phyloP scores from a whole-genome alignment of 2,329 filamentous ascomycete species.

The Neopestalotiopsis sp. region DNA sequence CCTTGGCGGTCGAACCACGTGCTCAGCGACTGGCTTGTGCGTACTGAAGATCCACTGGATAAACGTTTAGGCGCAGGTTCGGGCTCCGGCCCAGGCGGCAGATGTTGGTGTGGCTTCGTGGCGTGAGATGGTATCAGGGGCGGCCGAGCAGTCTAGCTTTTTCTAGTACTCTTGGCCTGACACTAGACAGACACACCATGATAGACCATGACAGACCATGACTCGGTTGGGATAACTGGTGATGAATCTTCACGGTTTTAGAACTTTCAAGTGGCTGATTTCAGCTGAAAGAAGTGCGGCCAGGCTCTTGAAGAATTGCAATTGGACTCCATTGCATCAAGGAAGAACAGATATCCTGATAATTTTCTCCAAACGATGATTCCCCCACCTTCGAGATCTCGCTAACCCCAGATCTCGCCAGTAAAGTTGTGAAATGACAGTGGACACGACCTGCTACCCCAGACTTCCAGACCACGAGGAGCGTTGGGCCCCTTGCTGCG shows the following conservation, averaged over 20 bases:
- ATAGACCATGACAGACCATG: background rate
- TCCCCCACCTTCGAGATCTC: background rate
- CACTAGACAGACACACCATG: background rate
- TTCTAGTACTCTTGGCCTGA: background rate
- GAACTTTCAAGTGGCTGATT: background rate
- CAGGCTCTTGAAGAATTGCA: background rate
- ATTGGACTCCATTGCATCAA: background rate
- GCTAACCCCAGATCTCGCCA: background rate
- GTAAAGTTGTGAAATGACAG: background rate
- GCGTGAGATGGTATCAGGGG: background rate
- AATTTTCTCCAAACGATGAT: background rate
- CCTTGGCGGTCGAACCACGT: background rate
- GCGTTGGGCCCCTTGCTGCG: background rate
- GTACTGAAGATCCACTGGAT: background rate
- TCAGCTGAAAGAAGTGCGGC: background rate
- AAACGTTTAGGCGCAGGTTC: background rate
- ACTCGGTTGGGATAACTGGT: background rate
- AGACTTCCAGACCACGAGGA: slow-evolving; percentile 8
- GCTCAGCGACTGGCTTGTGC: background rate
- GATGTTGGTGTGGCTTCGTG: background rate
- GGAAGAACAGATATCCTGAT: slow-evolving; percentile 14
- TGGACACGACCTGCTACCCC: background rate
- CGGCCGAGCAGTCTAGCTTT: background rate
- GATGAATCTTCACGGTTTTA: background rate
- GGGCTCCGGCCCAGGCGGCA: background rate